Conservation (phyloP, 208 protist genomes). For the Porcisia hertigi region DNA sequence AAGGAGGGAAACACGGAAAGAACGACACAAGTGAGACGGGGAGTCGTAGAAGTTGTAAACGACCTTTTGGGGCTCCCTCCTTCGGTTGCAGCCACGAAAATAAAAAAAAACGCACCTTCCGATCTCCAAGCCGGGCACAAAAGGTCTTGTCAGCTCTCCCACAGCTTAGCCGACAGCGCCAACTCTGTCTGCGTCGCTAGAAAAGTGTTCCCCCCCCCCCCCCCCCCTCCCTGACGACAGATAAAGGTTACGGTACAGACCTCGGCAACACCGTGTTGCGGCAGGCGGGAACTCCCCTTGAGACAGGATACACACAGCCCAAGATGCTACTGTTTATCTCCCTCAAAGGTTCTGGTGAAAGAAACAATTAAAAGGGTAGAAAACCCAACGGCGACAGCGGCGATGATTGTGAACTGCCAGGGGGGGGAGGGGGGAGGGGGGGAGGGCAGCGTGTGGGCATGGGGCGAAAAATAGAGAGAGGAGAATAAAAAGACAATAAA, state of each 20-base stretch:
- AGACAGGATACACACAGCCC: neutral
- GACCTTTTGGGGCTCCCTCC: too few species aligned
- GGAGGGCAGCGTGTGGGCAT: neutral
- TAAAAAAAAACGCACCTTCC: too few species aligned
- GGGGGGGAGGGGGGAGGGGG: too few species aligned
- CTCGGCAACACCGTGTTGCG: neutral
- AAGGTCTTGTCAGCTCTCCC: neutral
- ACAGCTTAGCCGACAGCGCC: neutral
- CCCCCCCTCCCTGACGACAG: too few species aligned
- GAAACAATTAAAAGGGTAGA: too few species aligned
- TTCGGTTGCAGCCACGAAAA: too few species aligned
- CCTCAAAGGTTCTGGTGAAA: too few species aligned
- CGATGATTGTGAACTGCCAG: neutral
- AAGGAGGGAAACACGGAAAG: too few species aligned
- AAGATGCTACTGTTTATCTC: neutral
- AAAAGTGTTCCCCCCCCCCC: neutral
- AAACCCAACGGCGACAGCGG: neutral
- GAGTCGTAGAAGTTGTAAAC: too few species aligned
- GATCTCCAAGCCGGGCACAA: too few species aligned
- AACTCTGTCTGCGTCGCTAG: neutral
- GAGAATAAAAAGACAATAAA: conserved; percentile 1
- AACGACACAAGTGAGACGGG: too few species aligned
- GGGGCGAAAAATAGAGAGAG: neutral
- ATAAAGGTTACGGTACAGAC: neutral
- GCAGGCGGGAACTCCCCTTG: neutral